A percentile compares a stretch with the other conserved stretches of the same genome.
These are phyloP conservation scores for Ustilago hordei DNA, from an alignment of 1,284 basidiomycete genomes.

Conservation along the genomic window DNA sequence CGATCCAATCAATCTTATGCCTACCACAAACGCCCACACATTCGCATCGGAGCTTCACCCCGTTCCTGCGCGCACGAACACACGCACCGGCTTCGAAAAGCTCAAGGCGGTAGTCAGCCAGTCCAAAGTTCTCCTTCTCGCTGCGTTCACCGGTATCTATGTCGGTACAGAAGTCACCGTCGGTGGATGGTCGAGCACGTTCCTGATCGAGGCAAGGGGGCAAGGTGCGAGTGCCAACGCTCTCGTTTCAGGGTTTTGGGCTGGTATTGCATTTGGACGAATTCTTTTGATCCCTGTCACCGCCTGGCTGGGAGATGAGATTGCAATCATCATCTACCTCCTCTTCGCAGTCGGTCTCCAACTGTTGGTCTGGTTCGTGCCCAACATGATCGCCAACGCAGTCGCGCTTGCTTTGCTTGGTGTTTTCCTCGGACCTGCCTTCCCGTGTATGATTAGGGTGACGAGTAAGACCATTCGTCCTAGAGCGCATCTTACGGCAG, in stretches of 20 bases:
- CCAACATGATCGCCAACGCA: slow-evolving; percentile 51
- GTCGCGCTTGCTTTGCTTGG: slow-evolving; percentile 52
- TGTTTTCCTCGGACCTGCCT: slow-evolving; percentile 51
- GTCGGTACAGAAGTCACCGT: slow-evolving; percentile 59
- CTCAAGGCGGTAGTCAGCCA: slow-evolving; percentile 29
- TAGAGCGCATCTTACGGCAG: slow-evolving; percentile 45
- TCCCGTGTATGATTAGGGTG: slow-evolving; percentile 49
- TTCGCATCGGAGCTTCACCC: slow-evolving; percentile 19
- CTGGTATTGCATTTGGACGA: slow-evolving; percentile 49
- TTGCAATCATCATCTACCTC: slow-evolving; percentile 49
- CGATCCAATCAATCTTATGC: slow-evolving; percentile 20
- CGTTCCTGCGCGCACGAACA: slow-evolving; percentile 3
- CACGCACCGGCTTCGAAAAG: slow-evolving; percentile 30
- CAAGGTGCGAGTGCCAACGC: slow-evolving; percentile 29
- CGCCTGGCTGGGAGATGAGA: slow-evolving; percentile 45
- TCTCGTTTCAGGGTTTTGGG: slow-evolving; percentile 60
- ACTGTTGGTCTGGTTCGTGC: slow-evolving; percentile 53
- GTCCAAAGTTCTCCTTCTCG: slow-evolving; percentile 30
- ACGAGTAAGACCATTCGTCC: slow-evolving; percentile 42
- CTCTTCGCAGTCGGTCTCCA: slow-evolving; percentile 44
- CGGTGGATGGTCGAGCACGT: slow-evolving; percentile 53
- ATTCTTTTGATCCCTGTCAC: slow-evolving; percentile 55
- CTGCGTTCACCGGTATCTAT: slow-evolving; percentile 47
- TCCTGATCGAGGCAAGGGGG: slow-evolving; percentile 41
- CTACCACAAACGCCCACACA: slow-evolving; percentile 2